phyloP scores from a whole-genome alignment of 306 rosid genomes.

The Prunus kanzakura region DNA sequence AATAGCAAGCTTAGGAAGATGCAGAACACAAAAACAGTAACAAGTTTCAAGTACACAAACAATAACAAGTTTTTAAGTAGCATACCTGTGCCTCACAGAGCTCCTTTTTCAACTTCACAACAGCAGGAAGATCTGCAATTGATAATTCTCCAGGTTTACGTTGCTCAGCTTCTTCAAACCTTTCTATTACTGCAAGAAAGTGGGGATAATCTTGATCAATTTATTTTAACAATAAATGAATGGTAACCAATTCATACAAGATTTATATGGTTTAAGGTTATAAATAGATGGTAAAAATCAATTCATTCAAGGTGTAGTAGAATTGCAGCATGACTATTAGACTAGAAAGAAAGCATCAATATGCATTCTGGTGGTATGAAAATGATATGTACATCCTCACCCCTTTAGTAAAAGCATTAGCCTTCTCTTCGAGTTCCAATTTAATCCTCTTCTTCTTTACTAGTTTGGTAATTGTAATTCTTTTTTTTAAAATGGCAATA shows the following conservation, averaged over 20 bases:
- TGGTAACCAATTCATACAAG: not conserved
- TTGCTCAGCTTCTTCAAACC: slow-evolving; percentile 77
- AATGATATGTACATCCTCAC: not conserved
- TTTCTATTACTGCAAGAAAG: slow-evolving; percentile 59
- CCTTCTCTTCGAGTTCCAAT: not conserved
- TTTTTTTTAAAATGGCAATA: not conserved
- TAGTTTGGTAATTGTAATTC: not conserved
- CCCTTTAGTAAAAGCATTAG: not conserved
- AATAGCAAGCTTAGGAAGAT: slow-evolving; percentile 18
- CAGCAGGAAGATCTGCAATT: slow-evolving; percentile 58
- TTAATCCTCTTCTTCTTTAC: not conserved
- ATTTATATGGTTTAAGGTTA: too few relatives aligned
- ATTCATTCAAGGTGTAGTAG: not conserved
- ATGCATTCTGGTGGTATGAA: not conserved
- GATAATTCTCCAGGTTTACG: slow-evolving; percentile 62
- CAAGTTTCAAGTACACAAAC: not conserved
- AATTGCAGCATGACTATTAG: not conserved
- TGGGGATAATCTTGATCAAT: not conserved
- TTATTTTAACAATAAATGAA: not conserved
- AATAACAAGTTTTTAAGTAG: not conserved
- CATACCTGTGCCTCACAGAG: slow-evolving; percentile 69
- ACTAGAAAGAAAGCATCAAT: not conserved
- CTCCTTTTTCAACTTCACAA: slow-evolving; percentile 69
- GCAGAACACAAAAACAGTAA: not conserved
- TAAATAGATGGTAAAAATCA: not conserved